phyloP scores from a whole-genome alignment of 352 stramenopile species.

The Phytopythium montanum region DNA sequence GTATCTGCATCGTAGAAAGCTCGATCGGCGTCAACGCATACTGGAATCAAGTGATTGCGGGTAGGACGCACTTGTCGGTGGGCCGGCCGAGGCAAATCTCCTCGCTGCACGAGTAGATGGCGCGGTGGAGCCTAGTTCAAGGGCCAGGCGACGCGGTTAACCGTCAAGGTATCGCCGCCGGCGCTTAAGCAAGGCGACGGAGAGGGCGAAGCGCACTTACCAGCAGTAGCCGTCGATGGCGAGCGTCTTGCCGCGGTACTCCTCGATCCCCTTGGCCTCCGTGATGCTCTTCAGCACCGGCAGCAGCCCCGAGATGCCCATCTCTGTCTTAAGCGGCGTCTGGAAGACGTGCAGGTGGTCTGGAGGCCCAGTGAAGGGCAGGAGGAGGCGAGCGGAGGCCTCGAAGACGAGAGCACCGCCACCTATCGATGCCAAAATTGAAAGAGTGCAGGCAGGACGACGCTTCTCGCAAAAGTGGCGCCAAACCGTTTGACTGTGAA shows the following conservation, averaged over 20 bases:
- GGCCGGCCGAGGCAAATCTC: slow-evolving; percentile 65
- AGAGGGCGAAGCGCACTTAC: slow-evolving; percentile 18
- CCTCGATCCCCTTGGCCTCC: slow-evolving; percentile 40
- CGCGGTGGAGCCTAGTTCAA: slow-evolving; percentile 64
- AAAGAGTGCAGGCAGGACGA: background rate
- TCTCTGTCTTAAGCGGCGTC: slow-evolving; percentile 8
- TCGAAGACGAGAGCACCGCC: too few species aligned
- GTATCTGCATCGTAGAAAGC: slow-evolving; percentile 38
- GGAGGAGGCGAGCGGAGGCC: background rate
- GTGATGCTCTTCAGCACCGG: slow-evolving; percentile 79
- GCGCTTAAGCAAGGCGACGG: background rate
- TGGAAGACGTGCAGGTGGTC: background rate
- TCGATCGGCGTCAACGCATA: background rate
- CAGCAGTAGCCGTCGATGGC: slow-evolving; percentile 84
- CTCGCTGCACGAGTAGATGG: slow-evolving; percentile 71
- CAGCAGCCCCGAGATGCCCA: slow-evolving; percentile 59
- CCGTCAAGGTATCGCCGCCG: background rate
- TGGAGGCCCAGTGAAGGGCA: background rate
- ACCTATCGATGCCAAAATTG: too few species aligned
- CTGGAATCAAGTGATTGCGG: too few species aligned
- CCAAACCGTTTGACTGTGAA: background rate
- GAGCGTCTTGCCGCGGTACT: slow-evolving; percentile 61
- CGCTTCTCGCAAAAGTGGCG: slow-evolving; percentile 28
- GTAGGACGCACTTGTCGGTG: slow-evolving; percentile 54
- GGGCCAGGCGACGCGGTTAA: background rate